Evolutionary conservation across 1,139 yeast species (phyloP).

Genomic region (Nadsonia starkeyi-henricii): DNA sequence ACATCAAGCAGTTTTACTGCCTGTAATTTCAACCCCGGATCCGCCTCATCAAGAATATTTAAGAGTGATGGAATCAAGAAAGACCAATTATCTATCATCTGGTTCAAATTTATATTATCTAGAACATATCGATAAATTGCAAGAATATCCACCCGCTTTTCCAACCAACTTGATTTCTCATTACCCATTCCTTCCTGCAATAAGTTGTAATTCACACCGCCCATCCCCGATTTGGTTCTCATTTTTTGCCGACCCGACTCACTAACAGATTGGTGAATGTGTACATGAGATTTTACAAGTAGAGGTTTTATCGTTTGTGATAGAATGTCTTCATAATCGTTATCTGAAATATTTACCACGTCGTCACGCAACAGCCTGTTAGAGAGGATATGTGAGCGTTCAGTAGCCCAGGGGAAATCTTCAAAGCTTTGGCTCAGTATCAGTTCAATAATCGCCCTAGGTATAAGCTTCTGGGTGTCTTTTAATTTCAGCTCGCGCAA

Average conservation of each 20-base stretch:
- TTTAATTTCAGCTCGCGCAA: not conserved
- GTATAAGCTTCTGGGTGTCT: not conserved
- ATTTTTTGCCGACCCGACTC: not conserved
- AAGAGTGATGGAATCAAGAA: conserved; percentile 35
- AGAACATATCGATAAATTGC: not conserved
- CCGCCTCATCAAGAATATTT: conserved; percentile 39
- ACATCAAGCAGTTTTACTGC: conserved; percentile 19
- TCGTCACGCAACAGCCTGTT: not conserved
- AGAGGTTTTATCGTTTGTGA: not conserved
- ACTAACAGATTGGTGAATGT: not conserved
- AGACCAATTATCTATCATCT: conserved; percentile 9
- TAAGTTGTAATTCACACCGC: not conserved
- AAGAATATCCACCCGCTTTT: not conserved
- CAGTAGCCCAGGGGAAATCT: not conserved
- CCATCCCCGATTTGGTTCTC: not conserved
- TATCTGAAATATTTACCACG: not conserved
- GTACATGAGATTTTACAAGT: not conserved
- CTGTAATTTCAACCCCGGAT: conserved; percentile 32
- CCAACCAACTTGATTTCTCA: not conserved
- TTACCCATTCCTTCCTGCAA: not conserved
- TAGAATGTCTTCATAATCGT: not conserved
- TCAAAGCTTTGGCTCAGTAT: not conserved
- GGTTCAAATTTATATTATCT: not conserved
- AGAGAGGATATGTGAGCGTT: not conserved
- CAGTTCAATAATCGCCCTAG: not conserved